Evolutionary conservation across 177 flowering plant species (phyloP).

Genomic region (Vitis hybrid): DNA sequence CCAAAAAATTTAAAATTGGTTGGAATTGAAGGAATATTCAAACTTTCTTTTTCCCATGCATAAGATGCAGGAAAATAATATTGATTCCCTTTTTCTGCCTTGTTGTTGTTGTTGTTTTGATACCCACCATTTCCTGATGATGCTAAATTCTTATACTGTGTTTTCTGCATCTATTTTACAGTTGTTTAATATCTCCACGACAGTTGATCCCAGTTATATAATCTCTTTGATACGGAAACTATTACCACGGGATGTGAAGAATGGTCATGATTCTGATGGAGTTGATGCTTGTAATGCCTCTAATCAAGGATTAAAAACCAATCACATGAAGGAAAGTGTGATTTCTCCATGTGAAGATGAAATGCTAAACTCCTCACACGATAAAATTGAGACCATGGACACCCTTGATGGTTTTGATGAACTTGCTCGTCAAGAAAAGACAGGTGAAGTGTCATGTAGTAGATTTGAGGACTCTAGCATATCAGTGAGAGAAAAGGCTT

Average conservation of each 20-base stretch:
- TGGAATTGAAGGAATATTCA: too few species aligned
- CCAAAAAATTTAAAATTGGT: too few species aligned
- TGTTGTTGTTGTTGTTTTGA: too few species aligned
- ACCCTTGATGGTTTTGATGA: constrained; percentile 21
- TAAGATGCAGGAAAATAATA: too few species aligned
- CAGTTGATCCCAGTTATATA: constrained; percentile 89
- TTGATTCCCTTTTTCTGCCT: not conserved
- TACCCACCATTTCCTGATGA: not conserved
- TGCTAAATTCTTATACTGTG: not conserved
- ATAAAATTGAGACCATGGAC: constrained; percentile 32
- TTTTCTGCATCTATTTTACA: constrained; percentile 29
- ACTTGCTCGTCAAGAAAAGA: constrained; percentile 12
- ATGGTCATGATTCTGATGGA: constrained; percentile 13
- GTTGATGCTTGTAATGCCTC: constrained; percentile 12
- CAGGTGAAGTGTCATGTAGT: constrained; percentile 11
- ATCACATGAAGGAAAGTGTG: constrained; percentile 17
- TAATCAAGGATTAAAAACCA: constrained; percentile 15
- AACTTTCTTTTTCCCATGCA: too few species aligned
- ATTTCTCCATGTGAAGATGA: constrained; percentile 5
- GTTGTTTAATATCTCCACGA: constrained; percentile 76
- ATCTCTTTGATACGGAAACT: constrained; percentile 83
- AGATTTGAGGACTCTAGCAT: constrained; percentile 12
- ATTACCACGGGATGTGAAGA: constrained; percentile 42
- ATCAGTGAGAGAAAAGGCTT: constrained; percentile 42
- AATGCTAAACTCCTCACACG: not conserved